Percentiles rank a stretch among this genome's conserved stretches.
phyloP scores from a whole-genome alignment of 805 yeast species.

The Yarrowia sp. region DNA sequence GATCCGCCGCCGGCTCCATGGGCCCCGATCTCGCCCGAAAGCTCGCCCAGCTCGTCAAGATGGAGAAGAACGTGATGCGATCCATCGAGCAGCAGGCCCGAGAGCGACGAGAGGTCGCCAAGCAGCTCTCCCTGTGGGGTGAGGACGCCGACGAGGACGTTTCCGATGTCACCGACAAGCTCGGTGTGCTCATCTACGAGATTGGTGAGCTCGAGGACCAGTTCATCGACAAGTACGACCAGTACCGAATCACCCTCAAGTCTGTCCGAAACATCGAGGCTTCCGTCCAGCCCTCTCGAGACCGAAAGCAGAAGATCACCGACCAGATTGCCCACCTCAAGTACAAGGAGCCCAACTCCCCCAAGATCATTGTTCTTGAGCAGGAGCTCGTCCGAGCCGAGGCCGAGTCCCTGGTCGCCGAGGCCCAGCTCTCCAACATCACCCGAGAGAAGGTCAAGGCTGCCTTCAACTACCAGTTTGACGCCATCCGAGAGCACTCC shows the following conservation, averaged over 20 bases:
- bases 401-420: conserved; percentile 98
- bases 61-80: conserved; percentile 95
- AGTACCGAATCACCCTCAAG: conserved; percentile 93
- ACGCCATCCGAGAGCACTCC: conserved; percentile 88
- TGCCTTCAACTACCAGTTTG: conserved; percentile 95
- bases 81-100: conserved; percentile 88
- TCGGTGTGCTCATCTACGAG: conserved; percentile 93
- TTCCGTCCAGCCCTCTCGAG: conserved; percentile 97
- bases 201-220: conserved; percentile 98
- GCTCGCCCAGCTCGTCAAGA: conserved; percentile 85
- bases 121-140: conserved; percentile 97
- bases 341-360: conserved; percentile 97
- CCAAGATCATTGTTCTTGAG: conserved; percentile 91
- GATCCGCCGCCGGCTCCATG: conserved; percentile 81
- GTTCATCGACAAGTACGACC: conserved; percentile 96
- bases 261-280: conserved; percentile 95
- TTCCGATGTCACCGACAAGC: conserved; percentile 93
- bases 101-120: conserved; percentile 94
- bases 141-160: conserved; percentile 97
- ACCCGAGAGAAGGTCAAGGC: conserved; percentile 98
- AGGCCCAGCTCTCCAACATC: conserved; percentile 96
- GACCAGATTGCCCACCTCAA: conserved; percentile 96
- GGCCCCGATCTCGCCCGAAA: conserved; percentile 96
- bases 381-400: conserved; percentile 99
- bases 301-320: conserved; percentile 95